These are phyloP conservation scores for Leccinum subtestaceum DNA, from an alignment of 768 basidiomycete species.

Conservation along the genomic window DNA sequence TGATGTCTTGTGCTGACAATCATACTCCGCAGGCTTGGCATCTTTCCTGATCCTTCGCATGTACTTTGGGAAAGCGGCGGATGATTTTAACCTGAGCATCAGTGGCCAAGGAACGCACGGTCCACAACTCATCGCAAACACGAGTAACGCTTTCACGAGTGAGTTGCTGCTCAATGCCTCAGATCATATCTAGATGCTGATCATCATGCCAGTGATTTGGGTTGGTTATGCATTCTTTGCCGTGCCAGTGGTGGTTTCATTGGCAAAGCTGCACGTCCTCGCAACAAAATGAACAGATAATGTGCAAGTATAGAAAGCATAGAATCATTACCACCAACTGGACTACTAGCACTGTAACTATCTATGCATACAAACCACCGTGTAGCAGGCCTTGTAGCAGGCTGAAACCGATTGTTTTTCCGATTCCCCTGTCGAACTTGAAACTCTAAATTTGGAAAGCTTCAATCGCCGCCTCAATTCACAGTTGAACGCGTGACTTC, in stretches of 20 bases:
- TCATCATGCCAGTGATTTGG: constrained; percentile 59
- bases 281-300: constrained; percentile 36
- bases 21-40: constrained; percentile 48
- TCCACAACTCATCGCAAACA: constrained; percentile 57
- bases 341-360: background rate
- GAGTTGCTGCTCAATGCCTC: constrained; percentile 26
- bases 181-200: constrained; percentile 1
- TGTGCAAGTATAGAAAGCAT: background rate
- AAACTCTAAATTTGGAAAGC: background rate
- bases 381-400: background rate
- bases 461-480: constrained; percentile 24
- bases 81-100: constrained; percentile 72
- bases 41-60: constrained; percentile 72
- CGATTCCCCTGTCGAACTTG: background rate
- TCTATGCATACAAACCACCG: background rate
- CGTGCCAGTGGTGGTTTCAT: constrained; percentile 64
- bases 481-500: background rate
- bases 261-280: constrained; percentile 66
- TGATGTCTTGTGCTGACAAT: background rate
- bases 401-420: background rate
- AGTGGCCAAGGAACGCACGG: constrained; percentile 48
- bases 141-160: constrained; percentile 78
- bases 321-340: background rate
- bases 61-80: constrained; percentile 78
- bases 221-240: constrained; percentile 74